phyloP scores from a whole-genome alignment of 2,329 filamentous ascomycete species.

The Nigrospora oryzae region DNA sequence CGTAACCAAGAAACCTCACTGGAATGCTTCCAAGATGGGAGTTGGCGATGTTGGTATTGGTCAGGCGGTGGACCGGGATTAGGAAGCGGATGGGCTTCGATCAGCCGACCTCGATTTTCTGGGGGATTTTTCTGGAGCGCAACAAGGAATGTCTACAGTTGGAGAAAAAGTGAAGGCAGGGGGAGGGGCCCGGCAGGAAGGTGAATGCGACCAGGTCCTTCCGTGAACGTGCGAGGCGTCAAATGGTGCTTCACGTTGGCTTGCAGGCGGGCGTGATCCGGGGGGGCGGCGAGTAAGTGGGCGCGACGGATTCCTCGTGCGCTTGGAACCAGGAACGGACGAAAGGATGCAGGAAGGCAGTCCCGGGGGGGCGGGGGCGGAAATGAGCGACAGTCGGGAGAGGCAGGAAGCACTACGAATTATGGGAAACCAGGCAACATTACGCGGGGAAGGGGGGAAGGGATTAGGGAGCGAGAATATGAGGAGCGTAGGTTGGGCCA shows the following conservation, averaged over 20 bases:
- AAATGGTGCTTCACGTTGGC: not conserved
- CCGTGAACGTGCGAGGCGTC: not conserved
- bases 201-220: constrained; percentile 6
- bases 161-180: constrained; percentile 17
- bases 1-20: constrained; percentile 11
- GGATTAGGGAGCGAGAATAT: not conserved
- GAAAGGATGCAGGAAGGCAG: not conserved
- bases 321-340: not conserved
- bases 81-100: not conserved
- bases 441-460: not conserved
- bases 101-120: constrained; percentile 2
- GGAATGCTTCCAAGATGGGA: not conserved
- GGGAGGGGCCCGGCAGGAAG: constrained; percentile 1
- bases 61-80: constrained; percentile 7
- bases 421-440: not conserved
- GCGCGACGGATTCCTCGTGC: not conserved
- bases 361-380: not conserved
- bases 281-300: not conserved
- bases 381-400: not conserved
- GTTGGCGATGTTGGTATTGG: not conserved
- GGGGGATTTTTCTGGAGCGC: constrained; percentile 5
- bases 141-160: constrained; percentile 22
- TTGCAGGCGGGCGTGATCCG: not conserved
- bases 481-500: not conserved
- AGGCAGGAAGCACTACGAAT: not conserved